Conservation (phyloP, 768 basidiomycete genomes). For the Rhodocollybia butyracea region DNA sequence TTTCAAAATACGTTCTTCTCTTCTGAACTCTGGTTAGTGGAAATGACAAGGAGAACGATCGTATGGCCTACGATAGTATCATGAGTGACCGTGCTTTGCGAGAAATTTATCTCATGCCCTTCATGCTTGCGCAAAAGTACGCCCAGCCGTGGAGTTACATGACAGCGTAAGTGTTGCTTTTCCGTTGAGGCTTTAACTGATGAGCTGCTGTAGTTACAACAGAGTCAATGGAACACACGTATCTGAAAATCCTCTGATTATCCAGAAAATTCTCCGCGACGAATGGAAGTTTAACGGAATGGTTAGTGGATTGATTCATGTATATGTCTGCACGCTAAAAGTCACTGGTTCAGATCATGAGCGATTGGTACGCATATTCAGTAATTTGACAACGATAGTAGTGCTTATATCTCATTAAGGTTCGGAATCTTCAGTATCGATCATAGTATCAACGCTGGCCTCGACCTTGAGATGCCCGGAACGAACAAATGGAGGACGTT, state of each 20-base stretch:
- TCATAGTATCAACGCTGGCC: constrained; percentile 65
- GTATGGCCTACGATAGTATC: constrained; percentile 64
- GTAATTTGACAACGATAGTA: background rate
- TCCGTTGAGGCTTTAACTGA: background rate
- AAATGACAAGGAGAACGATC: constrained; percentile 82
- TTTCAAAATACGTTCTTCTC: background rate
- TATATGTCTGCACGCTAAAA: background rate
- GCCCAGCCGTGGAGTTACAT: constrained; percentile 63
- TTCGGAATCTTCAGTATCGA: constrained; percentile 71
- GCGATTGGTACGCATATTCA: constrained; percentile 70
- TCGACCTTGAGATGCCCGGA: constrained; percentile 82
- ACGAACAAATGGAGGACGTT: constrained; percentile 71
- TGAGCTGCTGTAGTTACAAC: constrained; percentile 45
- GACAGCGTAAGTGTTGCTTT: constrained; percentile 49
- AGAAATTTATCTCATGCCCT: constrained; percentile 73
- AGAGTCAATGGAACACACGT: constrained; percentile 74
- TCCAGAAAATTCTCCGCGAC: constrained; percentile 47
- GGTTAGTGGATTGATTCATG: constrained; percentile 14
- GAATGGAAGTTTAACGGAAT: constrained; percentile 10
- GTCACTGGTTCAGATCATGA: constrained; percentile 67
- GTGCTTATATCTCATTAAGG: constrained; percentile 28
- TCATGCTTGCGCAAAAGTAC: constrained; percentile 66
- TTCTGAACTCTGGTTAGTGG: constrained; percentile 37
- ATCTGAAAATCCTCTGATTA: constrained; percentile 58
- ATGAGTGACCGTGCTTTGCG: constrained; percentile 64